These are phyloP conservation scores for Hericium coralloides DNA, from an alignment of 768 basidiomycete species.

Conservation along the genomic window DNA sequence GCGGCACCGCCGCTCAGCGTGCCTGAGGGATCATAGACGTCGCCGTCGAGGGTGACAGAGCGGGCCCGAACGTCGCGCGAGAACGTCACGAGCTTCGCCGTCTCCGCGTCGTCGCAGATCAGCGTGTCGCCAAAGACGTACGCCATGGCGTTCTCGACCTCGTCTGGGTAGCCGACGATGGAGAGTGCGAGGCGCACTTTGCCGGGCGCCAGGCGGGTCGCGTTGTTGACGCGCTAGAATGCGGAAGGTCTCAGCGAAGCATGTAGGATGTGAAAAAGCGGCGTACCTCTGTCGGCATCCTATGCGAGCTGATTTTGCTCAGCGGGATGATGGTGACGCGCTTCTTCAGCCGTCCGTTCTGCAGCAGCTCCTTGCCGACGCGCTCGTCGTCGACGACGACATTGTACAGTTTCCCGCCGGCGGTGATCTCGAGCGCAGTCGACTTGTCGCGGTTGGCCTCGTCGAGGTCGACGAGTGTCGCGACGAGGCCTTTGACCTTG, in stretches of 20 bases:
- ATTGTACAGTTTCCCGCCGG: constrained; percentile 84
- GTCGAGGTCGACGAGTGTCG: constrained; percentile 73
- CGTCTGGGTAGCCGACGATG: constrained; percentile 72
- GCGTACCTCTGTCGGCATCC: constrained; percentile 39
- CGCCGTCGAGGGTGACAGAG: constrained; percentile 90
- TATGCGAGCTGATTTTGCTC: constrained; percentile 75
- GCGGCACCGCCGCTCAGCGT: constrained; percentile 89
- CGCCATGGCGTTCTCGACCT: constrained; percentile 81
- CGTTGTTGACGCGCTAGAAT: constrained; percentile 65
- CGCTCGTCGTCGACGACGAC: constrained; percentile 90
- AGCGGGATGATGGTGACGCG: constrained; percentile 91
- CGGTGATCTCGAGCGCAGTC: constrained; percentile 88
- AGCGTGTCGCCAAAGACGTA: constrained; percentile 92
- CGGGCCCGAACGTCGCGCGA: constrained; percentile 54
- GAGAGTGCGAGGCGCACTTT: constrained; percentile 86
- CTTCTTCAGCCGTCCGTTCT: constrained; percentile 70
- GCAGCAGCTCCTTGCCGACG: constrained; percentile 77
- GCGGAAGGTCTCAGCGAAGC: not conserved
- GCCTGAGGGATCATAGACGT: constrained; percentile 94
- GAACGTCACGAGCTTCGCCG: constrained; percentile 88
- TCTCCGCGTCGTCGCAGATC: constrained; percentile 80
- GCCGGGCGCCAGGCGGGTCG: constrained; percentile 62
- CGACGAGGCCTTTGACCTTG: constrained; percentile 89
- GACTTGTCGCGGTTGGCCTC: constrained; percentile 65
- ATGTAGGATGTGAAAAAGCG: not conserved